These are phyloP conservation scores for Leccinum arenicola DNA, from an alignment of 768 basidiomycete species.

Conservation along the genomic window DNA sequence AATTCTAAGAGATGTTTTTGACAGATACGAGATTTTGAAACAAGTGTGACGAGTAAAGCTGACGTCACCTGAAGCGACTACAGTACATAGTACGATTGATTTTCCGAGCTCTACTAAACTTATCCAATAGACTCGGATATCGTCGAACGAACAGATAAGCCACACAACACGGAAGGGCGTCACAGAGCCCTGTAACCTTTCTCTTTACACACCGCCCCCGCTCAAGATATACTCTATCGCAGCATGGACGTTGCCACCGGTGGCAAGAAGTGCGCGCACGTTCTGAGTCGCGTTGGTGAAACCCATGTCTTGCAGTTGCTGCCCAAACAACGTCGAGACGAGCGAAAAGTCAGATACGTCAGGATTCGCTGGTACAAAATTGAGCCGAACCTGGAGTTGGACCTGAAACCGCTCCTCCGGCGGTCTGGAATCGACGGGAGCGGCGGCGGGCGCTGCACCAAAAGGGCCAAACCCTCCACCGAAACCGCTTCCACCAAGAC, in stretches of 20 bases:
- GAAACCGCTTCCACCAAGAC: not conserved
- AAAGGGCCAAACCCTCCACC: slow-evolving; percentile 22
- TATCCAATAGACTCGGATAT: too few relatives aligned
- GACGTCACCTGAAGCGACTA: too few relatives aligned
- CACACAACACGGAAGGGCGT: too few relatives aligned
- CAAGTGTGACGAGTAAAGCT: too few relatives aligned
- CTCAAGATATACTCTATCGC: slow-evolving; percentile 91
- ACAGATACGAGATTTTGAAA: too few relatives aligned
- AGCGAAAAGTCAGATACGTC: not conserved
- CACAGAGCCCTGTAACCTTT: too few relatives aligned
- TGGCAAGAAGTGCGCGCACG: slow-evolving; percentile 83
- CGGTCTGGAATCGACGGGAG: slow-evolving; percentile 66
- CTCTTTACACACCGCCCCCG: slow-evolving; percentile 54
- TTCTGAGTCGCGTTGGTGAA: slow-evolving; percentile 89
- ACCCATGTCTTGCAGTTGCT: slow-evolving; percentile 96
- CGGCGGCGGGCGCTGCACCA: slow-evolving; percentile 23
- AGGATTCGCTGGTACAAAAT: too few relatives aligned
- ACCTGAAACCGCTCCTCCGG: slow-evolving; percentile 93
- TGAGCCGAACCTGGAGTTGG: slow-evolving; percentile 61
- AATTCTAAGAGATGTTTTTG: too few relatives aligned
- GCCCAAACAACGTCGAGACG: not conserved
- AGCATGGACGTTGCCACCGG: slow-evolving; percentile 88
- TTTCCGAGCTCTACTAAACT: too few relatives aligned
- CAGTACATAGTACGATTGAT: too few relatives aligned
- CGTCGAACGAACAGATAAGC: too few relatives aligned